Base-by-base conservation (phyloP, 106 monocot species). In the Acorus calamus region DNA sequence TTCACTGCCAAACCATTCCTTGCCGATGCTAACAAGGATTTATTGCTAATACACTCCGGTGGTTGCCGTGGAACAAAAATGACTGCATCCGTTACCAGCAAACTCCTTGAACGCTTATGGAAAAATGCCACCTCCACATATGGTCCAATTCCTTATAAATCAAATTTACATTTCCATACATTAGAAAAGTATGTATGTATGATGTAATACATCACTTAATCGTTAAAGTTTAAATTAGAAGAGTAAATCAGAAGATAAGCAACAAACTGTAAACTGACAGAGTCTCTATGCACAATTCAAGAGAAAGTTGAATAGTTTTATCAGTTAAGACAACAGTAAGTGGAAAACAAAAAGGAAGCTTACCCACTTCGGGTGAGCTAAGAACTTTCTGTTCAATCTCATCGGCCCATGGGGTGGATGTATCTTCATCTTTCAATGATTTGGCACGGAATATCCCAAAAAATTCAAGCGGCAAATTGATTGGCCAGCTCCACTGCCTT, bases 401-500 rank as follows among this genome's bases (percentile, higher is more conserved):
- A 67, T 77, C 66, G 49, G 80, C 73, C 96, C 96, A 98, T 2
- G 87, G 91, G n/a, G 87, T 81, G 8, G 80, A 83, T 6, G 69
- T 65, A 69, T 96, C 96, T 73, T 91, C 96, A 71, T 96, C 83
- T 61, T 9, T 78, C 52, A 96, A 68, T 6, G 87, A 55, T 71
- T 75, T 91, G 61, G 96, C 77, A 52, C 87, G 73, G 53, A 96
- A 96, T 62, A 96, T 91, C 8, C 91, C 96, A 68, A 96, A 91
- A 61, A 96, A 96, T 66, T 91, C 84, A 42, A 91, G 91, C 14
- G 96, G 96, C 66, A 96, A 71, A 71, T 96, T 91, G 48, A 96
- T 74, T 42, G 96, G 96, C 96, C 96, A 96, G 73, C 96, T 96
- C 91, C 96, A 96, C 42, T 96, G 96, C 72, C 96, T 84, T 42